phyloP scores from a whole-genome alignment of 257 asterid genomes.

The Eucommia ulmoides region DNA sequence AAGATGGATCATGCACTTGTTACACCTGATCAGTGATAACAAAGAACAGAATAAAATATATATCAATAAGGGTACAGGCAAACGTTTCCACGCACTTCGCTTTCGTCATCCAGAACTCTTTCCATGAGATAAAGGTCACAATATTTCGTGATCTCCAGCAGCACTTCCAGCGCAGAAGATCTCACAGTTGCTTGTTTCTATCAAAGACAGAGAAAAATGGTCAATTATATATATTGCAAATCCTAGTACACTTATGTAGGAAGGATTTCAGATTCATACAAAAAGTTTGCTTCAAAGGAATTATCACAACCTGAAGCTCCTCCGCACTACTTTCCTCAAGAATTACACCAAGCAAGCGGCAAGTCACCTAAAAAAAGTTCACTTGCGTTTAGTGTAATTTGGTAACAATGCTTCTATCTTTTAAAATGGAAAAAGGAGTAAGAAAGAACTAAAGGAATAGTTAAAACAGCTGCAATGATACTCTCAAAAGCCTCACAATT shows the following conservation, averaged over 20 bases:
- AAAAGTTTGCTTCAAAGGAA: background rate
- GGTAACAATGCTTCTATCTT: too few species aligned
- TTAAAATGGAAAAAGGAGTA: too few species aligned
- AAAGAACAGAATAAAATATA: too few species aligned
- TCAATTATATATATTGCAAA: slow-evolving; percentile 9
- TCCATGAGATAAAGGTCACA: slow-evolving; percentile 97
- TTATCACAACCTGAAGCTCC: slow-evolving; percentile 62
- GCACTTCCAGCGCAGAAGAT: slow-evolving; percentile 70
- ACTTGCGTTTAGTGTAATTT: too few species aligned
- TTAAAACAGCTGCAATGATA: too few species aligned
- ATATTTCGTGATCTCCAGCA: slow-evolving; percentile 79
- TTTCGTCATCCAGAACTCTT: slow-evolving; percentile 79
- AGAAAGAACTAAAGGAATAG: too few species aligned
- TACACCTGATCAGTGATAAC: too few species aligned
- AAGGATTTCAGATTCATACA: background rate
- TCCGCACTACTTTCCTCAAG: slow-evolving; percentile 79
- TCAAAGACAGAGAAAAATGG: slow-evolving; percentile 7
- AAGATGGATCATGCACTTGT: too few species aligned
- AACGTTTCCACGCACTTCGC: slow-evolving; percentile 50
- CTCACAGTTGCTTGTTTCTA: slow-evolving; percentile 86
- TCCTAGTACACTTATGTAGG: too few species aligned
- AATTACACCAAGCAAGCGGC: slow-evolving; percentile 70
- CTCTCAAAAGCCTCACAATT: too few species aligned
- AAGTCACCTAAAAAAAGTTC: slow-evolving; percentile 80
- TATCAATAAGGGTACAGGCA: slow-evolving; percentile 6